phyloP scores from a whole-genome alignment of 129 eudicot species.

The Tagetes erecta region DNA sequence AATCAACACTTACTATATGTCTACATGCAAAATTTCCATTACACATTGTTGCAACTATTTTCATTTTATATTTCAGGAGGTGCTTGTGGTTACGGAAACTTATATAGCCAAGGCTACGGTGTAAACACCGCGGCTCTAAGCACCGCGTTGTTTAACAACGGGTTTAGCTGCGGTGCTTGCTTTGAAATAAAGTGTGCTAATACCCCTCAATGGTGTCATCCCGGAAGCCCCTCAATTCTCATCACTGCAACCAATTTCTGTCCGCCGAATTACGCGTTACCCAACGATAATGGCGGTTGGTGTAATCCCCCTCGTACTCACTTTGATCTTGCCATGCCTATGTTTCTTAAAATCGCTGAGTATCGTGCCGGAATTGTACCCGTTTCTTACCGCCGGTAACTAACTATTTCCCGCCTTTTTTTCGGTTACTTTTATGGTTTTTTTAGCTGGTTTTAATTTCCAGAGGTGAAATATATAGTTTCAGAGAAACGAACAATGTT shows the following conservation, averaged over 20 bases:
- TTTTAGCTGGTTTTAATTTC: neutral
- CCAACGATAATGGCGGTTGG: constrained; percentile 89
- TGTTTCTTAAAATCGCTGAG: constrained; percentile 83
- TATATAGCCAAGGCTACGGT: constrained; percentile 92
- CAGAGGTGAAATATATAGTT: neutral
- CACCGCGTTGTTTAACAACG: constrained; percentile 74
- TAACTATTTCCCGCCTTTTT: constrained; percentile 1
- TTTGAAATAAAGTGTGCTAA: constrained; percentile 69
- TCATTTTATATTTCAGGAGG: constrained; percentile 45
- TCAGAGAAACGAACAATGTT: neutral
- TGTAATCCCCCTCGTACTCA: constrained; percentile 90
- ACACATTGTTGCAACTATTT: too few species aligned
- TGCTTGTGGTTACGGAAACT: constrained; percentile 87
- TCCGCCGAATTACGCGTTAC: constrained; percentile 71
- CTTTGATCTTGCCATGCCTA: constrained; percentile 89
- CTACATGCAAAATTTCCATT: too few species aligned
- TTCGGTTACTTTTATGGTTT: neutral
- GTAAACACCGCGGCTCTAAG: constrained; percentile 92
- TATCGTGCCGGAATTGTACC: constrained; percentile 95
- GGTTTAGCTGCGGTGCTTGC: constrained; percentile 80
- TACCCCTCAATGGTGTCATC: constrained; percentile 70
- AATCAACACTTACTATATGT: neutral
- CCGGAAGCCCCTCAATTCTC: constrained; percentile 85
- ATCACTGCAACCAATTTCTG: constrained; percentile 89
- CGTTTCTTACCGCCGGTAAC: constrained; percentile 73